These are phyloP conservation scores for Lepidium didymum DNA, from an alignment of 345 rosid species.

Conservation along the genomic window DNA sequence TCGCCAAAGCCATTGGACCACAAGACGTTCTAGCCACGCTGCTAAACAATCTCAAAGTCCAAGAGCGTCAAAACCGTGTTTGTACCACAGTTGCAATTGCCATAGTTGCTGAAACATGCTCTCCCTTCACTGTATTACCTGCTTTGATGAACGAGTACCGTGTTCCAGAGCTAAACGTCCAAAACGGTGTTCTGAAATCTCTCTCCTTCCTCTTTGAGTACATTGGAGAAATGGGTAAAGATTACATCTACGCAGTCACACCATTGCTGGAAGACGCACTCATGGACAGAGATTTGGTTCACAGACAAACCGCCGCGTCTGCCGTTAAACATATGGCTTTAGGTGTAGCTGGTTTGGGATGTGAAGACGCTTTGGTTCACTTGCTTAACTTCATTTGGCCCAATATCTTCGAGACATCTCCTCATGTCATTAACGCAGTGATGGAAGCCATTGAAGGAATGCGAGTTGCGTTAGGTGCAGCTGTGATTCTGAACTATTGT, in stretches of 20 bases:
- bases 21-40: constrained; percentile 97
- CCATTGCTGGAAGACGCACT: constrained; percentile 98
- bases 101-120: constrained; percentile 95
- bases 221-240: constrained; percentile 99
- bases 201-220: constrained; percentile 93
- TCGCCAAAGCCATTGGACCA: constrained; percentile 99
- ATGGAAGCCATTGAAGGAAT: constrained; percentile 98
- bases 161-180: constrained; percentile 96
- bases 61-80: constrained; percentile 98
- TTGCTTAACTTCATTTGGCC: constrained; percentile 97
- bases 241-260: constrained; percentile 95
- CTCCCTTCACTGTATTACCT: constrained; percentile 91
- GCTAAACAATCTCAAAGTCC: constrained; percentile 95
- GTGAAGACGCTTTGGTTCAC: constrained; percentile 93
- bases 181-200: constrained; percentile 94
- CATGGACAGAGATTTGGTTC: constrained; percentile 96
- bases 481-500: constrained; percentile 81
- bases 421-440: constrained; percentile 96
- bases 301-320: constrained; percentile 98
- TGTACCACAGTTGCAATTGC: constrained; percentile 99
- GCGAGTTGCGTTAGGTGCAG: constrained; percentile 93
- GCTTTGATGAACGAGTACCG: constrained; percentile 98
- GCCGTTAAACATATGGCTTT: constrained; percentile 98
- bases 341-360: constrained; percentile 97
- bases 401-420: constrained; percentile 96